Evolutionary conservation across 192 early-diverging fungal species (phyloP), one percentile per base, ranked within the genome.

Genomic region (Coemansia sp.): DNA sequence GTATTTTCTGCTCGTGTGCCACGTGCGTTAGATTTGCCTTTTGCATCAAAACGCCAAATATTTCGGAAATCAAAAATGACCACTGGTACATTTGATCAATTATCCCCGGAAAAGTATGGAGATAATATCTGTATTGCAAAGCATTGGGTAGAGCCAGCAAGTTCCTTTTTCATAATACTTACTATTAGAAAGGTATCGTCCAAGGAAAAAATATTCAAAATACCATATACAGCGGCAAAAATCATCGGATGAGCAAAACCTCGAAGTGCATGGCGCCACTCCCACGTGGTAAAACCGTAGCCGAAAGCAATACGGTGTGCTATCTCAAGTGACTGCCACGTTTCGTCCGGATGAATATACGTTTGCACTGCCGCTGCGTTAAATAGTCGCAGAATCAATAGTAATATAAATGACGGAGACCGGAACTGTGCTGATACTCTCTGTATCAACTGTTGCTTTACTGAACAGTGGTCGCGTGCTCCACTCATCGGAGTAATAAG

Each of bases 311-410:
- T 66, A 30, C 80, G 71, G 77, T 97, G 94, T 1, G 90, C 95
- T 17, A 98, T 91, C 78, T 98, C 96, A 50, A 91, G 88, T 30
- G 89, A 87, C 76, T 98, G 96, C 95, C 95, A 98, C 83, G 93
- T 96, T 77, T 98, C 95, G 82, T 98, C 96, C 1, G 96, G 95
- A 63, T 91, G 89, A 63, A 92, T 92, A 62, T 85, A 97, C 20
- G 95, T 97, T n/a, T 75, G 71, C 30, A 73, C 71, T 31, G 65
- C 14, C 23, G 23, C 30, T n/a, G 72, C 74, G 65, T 74, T 76
- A 36, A 14, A 51, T 58, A 82, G 71, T 32, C 74, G 79, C 58
- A 76, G 21, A 23, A 23, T 63, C 67, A 76, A 63, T 63, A 69
- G 62, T 11, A 63, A 19, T 21, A 50, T 29, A 39, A 78, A 64